Evolutionary conservation across 1,139 yeast genomes (phyloP), one percentile per base, ranked within the genome.

Genomic region (Candida sanyaensis): DNA sequence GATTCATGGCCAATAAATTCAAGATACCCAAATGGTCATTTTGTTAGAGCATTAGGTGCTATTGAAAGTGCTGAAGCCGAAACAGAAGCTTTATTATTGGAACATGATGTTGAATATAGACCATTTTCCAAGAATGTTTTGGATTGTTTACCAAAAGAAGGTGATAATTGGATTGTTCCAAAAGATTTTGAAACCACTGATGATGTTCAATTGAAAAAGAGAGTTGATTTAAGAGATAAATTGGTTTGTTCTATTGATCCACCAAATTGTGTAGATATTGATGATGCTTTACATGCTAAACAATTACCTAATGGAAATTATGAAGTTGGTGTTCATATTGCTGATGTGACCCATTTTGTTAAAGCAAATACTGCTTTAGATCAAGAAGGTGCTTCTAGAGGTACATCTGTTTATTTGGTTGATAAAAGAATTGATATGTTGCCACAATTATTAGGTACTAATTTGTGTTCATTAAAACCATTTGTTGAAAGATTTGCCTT

Each of bases 351-450:
- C 1, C 96, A 95, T 68, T 95, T 95, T 61, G 99, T 95, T 43
- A 90, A 91, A 66, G 86, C 99, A 0, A 88, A 86, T 55, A 91
- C 97, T 4, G 85, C 99, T 0, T 75, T 95, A 51, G 99, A 95
- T 65, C 87, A 83, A 43, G 99, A 95, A 69, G 99, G 98, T 68
- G 96, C 98, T 1, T 79, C 96, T 2, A 82, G 99, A 68, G 98
- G 97, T 63, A 95, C 99, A 0, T 92, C 99, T 5, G 97, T 93
- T 3, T 95, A 95, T 67, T 77, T 95, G 52, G 99, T 95, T n/a
- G 99, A 95, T 65, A 93, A 95, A 68, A 88, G 99, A 78, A 95
- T 95, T 58, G 99, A 95, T 77, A 95, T 95, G 99, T 77, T 95
- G 57, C 99, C 99, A 3, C 86, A 88, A 86, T 73, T 95, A 45